Base-by-base conservation (phyloP, 2,329 filamentous ascomycete species). In the Drechslera avenae region DNA sequence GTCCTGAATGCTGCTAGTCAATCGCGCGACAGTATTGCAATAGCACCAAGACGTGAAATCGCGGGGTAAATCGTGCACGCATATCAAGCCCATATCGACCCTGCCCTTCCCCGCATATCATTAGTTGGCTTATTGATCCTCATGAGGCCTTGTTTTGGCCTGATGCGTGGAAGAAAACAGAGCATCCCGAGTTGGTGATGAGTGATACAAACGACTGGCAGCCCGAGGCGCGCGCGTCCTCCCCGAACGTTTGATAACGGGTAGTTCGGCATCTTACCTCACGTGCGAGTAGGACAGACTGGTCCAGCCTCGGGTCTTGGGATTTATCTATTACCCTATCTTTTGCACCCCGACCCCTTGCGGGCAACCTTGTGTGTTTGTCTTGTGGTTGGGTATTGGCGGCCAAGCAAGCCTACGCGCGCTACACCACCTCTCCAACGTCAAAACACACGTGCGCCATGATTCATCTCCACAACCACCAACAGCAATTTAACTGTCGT, bases 21-120 rank as follows among this genome's bases (percentile, higher is more conserved):
- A 55, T 49, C 37, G 52, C 51, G 43, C 47, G 36, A 58, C 36
- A 30, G 9, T 13, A 34, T 53, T 37, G 41, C 37, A 46, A 53
- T 54, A 39, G 17, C 23, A 37, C 31, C 31, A 34, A 43, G 10
- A 44, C 21, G 17, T 39, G 36, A 34, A 32, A 54, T 56, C 36
- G 48, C 46, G 41, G 53, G 54, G 52, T 44, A 41, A 14, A 14
- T 16, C 34, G 19, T 19, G 42, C 13, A 40, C 33, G 33, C 42
- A 36, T 35, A 17, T 41, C 30, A 41, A 13, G 14, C 21, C 21
- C 18, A 48, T 31, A 39, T 37, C n/a, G 21, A 31, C 18, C 21
- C 14, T 12, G 10, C 46, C 26, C n/a, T n/a, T 31, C n/a, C 23
- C 23, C 19, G 10, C 28, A 17, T 21, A 37, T 31, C 37, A 39